Evolutionary conservation across 192 early-diverging fungal genomes (phyloP), one percentile per base, ranked within the genome.

Genomic region (Globomyces pollinis-pini): DNA sequence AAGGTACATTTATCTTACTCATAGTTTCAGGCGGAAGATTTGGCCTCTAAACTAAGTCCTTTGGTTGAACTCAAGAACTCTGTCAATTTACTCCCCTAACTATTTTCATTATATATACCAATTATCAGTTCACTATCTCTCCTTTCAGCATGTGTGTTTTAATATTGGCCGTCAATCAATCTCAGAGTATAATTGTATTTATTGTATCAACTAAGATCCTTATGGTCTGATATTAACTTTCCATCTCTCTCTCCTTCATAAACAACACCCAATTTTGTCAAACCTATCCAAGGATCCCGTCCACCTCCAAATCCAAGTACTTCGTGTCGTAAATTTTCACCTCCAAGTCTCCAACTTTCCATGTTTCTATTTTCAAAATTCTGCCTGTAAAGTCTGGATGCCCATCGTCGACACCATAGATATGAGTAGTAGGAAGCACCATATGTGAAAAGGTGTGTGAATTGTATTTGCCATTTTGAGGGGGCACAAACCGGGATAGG

Each of bases 401-500:
- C 91, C 66, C 94, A 74, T 11, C 86, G 78, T 28, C 91, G 78
- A 35, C 86, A 86, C 83, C 94, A 91, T 20, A 97, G 72, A 60
- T 99, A 99, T n/a, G 86, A 78, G 51, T 97, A 99, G 71, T 99
- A 99, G 5, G 84, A 87, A 7, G 89, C 87, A 15, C 93, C 93
- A 59, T 99, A 99, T 0, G 86, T 85, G 60, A 87, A 86, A 64
- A 99, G 59, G 56, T 99, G 96, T 1, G 81, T 82, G 68, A 99
- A 96, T 54, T 91, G 88, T 1, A 84, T 84, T 61, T 93, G 93
- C 91, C 91, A 96, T 44, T 76, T 76, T 2, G 93, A 90, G 3
- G 79, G 83, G 1, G 71, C 57, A 3, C 86, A 84, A 38, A 85
- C 78, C 0, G 85, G 85, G 53, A 94, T 87, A 6, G 88, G 59